Evolutionary conservation across 2,329 filamentous ascomycete species (phyloP).

Genomic region (Hirsutella thompsonii): DNA sequence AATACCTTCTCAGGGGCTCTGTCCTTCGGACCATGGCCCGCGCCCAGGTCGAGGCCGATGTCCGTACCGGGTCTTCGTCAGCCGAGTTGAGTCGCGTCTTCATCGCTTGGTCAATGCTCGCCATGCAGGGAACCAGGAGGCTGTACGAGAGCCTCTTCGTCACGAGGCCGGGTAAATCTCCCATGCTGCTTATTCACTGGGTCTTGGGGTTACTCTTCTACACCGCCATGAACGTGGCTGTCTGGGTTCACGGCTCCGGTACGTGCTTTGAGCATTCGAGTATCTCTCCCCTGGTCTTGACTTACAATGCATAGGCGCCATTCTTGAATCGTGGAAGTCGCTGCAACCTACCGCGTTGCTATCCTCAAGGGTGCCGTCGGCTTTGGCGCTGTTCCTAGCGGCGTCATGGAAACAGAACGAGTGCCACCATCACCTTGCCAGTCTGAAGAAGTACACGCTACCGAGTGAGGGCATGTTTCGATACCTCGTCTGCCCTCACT

Average conservation of each 20-base stretch:
- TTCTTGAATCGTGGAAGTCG: constrained; percentile 19
- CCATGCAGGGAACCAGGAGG: constrained; percentile 61
- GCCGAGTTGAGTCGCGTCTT: constrained; percentile 51
- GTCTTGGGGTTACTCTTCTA: constrained; percentile 70
- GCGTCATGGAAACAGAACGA: constrained; percentile 64
- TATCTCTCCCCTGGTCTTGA: not conserved
- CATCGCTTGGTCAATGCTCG: constrained; percentile 59
- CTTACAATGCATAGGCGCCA: constrained; percentile 13
- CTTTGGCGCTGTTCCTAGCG: constrained; percentile 50
- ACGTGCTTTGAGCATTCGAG: constrained; percentile 18
- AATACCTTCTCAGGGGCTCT: constrained; percentile 43
- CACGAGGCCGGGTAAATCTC: constrained; percentile 47
- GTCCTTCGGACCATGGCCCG: constrained; percentile 34
- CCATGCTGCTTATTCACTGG: constrained; percentile 83
- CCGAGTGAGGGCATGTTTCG: constrained; percentile 62
- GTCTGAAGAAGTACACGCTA: constrained; percentile 70
- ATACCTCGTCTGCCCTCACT: constrained; percentile 72
- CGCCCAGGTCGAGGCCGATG: constrained; percentile 17
- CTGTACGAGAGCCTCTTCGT: constrained; percentile 62
- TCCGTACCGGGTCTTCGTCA: constrained; percentile 6
- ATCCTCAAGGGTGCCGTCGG: constrained; percentile 22
- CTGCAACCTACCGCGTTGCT: constrained; percentile 6
- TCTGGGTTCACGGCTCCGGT: constrained; percentile 80
- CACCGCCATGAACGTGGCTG: constrained; percentile 52
- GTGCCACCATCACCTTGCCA: constrained; percentile 57